phyloP scores from a whole-genome alignment of 192 early-diverging fungal genomes.

The Umbelopsis isabellina region DNA sequence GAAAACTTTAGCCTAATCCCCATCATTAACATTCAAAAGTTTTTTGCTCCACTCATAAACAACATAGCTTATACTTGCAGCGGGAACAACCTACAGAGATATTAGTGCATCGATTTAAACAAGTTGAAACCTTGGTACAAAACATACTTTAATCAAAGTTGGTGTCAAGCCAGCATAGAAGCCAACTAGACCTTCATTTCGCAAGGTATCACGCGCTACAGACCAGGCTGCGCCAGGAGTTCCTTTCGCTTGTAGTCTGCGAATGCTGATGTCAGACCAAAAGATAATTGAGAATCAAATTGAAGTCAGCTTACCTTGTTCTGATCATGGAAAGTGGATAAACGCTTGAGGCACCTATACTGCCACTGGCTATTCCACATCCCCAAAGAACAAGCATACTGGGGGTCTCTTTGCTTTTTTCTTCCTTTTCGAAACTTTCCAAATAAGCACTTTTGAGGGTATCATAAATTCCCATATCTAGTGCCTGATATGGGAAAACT shows the following conservation, averaged over 20 bases:
- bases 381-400: constrained; percentile 54
- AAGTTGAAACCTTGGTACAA: background rate
- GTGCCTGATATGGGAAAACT: constrained; percentile 76
- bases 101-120: background rate
- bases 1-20: background rate
- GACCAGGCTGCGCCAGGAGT: constrained; percentile 65
- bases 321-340: constrained; percentile 71
- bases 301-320: constrained; percentile 56
- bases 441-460: constrained; percentile 65
- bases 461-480: constrained; percentile 74
- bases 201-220: constrained; percentile 59
- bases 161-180: constrained; percentile 80
- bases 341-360: constrained; percentile 63
- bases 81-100: constrained; percentile 61
- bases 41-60: constrained; percentile 67
- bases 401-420: constrained; percentile 39
- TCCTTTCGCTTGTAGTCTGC: constrained; percentile 78
- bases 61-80: constrained; percentile 71
- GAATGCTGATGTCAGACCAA: background rate
- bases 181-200: constrained; percentile 60
- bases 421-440: constrained; percentile 42
- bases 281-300: background rate
- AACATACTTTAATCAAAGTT: constrained; percentile 68
- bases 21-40: constrained; percentile 36
- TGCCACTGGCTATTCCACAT: constrained; percentile 66